Evolutionary conservation across 306 rosid genomes (phyloP).

Genomic region (Cicer cuneatum): DNA sequence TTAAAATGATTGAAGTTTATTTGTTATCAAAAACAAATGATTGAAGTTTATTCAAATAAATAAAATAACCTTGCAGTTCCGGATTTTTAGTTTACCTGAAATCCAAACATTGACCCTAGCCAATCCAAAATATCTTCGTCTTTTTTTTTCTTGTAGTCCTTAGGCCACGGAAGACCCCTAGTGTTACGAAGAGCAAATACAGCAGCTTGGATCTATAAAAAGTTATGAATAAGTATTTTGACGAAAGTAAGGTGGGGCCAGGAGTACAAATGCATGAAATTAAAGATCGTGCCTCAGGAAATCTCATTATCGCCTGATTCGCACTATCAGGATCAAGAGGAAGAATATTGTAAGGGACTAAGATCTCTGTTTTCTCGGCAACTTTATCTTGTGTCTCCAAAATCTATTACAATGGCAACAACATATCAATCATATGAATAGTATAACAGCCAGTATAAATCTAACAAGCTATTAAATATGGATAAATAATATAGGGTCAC

Average conservation of each 20-base stretch:
- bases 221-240: slow-evolving; percentile 26
- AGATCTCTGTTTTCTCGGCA: slow-evolving; percentile 90
- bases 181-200: slow-evolving; percentile 88
- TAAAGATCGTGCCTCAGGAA: slow-evolving; percentile 75
- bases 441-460: slow-evolving; percentile 10
- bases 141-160: slow-evolving; percentile 81
- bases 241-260: slow-evolving; percentile 26
- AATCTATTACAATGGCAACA: slow-evolving; percentile 59
- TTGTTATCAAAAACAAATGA: not conserved
- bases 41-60: slow-evolving; percentile 18
- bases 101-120: slow-evolving; percentile 96
- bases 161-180: slow-evolving; percentile 96
- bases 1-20: not conserved
- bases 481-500: slow-evolving; percentile 21
- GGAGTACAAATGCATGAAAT: not conserved
- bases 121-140: slow-evolving; percentile 97
- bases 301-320: slow-evolving; percentile 90
- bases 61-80: slow-evolving; percentile 6
- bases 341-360: slow-evolving; percentile 93
- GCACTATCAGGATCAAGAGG: slow-evolving; percentile 99
- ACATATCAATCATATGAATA: slow-evolving; percentile 19
- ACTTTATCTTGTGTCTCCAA: slow-evolving; percentile 96
- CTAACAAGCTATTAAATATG: slow-evolving; percentile 20
- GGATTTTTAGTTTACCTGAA: slow-evolving; percentile 65
- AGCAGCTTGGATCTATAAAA: slow-evolving; percentile 85